Evolutionary conservation across 495 filamentous ascomycete genomes (phyloP).

Genomic region (Daldinia grandis): DNA sequence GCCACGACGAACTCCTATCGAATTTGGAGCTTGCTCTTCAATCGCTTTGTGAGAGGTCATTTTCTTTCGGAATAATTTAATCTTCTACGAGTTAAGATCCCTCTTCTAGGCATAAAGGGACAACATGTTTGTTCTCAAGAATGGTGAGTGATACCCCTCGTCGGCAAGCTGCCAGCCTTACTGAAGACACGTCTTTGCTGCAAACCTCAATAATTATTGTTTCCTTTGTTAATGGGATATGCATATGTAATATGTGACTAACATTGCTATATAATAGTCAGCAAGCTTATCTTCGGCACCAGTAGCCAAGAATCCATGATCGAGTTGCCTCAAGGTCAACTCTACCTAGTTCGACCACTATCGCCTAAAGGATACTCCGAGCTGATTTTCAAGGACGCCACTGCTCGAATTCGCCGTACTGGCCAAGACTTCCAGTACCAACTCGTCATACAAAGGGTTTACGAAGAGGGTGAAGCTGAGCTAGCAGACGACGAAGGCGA

Average conservation of each 20-base stretch:
- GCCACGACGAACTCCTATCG: slow-evolving; percentile 14
- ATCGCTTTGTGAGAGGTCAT: not conserved
- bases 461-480: slow-evolving; percentile 96
- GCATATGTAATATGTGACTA: slow-evolving; percentile 8
- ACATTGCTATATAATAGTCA: slow-evolving; percentile 64
- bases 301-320: slow-evolving; percentile 91
- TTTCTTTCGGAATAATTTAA: not conserved
- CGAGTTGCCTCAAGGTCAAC: slow-evolving; percentile 92
- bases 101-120: slow-evolving; percentile 12
- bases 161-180: not conserved
- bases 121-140: slow-evolving; percentile 51
- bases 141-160: slow-evolving; percentile 41
- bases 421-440: slow-evolving; percentile 97
- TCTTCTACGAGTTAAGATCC: not conserved
- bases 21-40: slow-evolving; percentile 6
- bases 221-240: not conserved
- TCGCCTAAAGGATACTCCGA: slow-evolving; percentile 98
- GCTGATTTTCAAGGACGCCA: slow-evolving; percentile 97
- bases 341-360: slow-evolving; percentile 93
- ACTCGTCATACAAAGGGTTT: slow-evolving; percentile 92
- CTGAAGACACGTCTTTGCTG: slow-evolving; percentile 4
- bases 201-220: not conserved
- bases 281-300: slow-evolving; percentile 91
- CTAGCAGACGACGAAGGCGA: slow-evolving; percentile 84
- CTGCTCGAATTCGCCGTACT: slow-evolving; percentile 88